phyloP scores from a whole-genome alignment of 2,329 filamentous ascomycete species.

The Calonectria pseudoreteaudii region DNA sequence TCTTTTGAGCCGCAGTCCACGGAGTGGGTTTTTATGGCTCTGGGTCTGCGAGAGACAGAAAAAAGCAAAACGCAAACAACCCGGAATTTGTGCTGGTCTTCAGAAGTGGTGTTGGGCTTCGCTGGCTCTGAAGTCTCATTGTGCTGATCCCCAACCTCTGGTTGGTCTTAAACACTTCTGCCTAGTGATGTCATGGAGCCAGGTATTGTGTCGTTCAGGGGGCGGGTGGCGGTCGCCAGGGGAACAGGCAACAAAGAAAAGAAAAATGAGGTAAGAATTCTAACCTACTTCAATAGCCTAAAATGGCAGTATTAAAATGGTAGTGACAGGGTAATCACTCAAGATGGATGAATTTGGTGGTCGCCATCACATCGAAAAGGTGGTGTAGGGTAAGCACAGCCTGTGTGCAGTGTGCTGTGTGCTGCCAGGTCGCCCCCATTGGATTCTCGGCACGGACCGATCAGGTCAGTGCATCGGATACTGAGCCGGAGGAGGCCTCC shows the following conservation, averaged over 20 bases:
- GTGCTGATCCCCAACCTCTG: neutral
- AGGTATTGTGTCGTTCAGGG: neutral
- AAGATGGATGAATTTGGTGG: neutral
- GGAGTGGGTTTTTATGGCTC: neutral
- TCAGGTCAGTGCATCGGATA: neutral
- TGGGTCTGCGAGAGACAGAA: no score
- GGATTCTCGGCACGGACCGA: slow-evolving; percentile 1
- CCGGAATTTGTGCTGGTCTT: neutral
- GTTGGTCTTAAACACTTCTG: neutral
- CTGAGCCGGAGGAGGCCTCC: neutral
- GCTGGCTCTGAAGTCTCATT: neutral
- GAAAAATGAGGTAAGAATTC: neutral
- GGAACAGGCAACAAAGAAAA: neutral
- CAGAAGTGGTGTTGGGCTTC: neutral
- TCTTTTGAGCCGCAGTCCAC: neutral
- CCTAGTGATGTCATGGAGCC: neutral
- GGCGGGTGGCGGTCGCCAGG: neutral
- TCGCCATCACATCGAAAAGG: neutral
- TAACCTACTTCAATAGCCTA: neutral
- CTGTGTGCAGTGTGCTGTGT: neutral
- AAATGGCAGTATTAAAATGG: neutral
- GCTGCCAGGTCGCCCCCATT: neutral
- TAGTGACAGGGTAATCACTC: neutral
- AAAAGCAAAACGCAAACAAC: neutral
- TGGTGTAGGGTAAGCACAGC: neutral